phyloP scores from a whole-genome alignment of 352 stramenopile species.

The Aphanomyces euteiches region DNA sequence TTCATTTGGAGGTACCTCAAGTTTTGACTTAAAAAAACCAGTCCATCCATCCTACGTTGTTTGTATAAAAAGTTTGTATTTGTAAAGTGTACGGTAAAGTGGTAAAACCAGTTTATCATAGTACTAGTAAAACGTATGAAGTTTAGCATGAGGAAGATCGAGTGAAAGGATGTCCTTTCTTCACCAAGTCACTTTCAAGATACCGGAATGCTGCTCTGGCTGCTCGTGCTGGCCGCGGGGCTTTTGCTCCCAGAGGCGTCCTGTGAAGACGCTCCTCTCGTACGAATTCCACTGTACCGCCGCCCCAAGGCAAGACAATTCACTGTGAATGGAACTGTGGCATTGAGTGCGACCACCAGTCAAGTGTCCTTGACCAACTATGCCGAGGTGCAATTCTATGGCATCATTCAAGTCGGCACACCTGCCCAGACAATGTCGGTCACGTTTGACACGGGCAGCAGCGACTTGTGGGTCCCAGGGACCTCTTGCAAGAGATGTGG shows the following conservation, averaged over 20 bases:
- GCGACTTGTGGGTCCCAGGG: slow-evolving; percentile 71
- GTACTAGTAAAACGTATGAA: too few species aligned
- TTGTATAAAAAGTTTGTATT: too few species aligned
- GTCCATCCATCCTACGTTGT: too few species aligned
- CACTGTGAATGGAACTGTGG: not conserved
- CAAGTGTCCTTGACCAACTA: slow-evolving; percentile 70
- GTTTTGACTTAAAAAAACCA: too few species aligned
- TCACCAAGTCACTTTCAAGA: too few species aligned
- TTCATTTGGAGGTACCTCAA: too few species aligned
- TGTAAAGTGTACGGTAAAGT: too few species aligned
- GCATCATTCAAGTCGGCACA: slow-evolving; percentile 53
- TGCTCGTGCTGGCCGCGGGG: not conserved
- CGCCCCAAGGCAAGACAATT: not conserved
- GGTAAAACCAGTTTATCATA: too few species aligned
- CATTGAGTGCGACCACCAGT: slow-evolving; percentile 28
- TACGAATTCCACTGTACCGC: slow-evolving; percentile 24
- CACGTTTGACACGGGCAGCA: slow-evolving; percentile 78
- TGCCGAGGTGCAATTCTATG: slow-evolving; percentile 83
- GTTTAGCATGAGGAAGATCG: too few species aligned
- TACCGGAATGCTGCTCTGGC: not conserved
- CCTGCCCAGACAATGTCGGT: slow-evolving; percentile 70
- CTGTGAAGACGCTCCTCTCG: not conserved
- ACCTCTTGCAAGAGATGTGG: slow-evolving; percentile 53
- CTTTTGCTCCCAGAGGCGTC: not conserved
- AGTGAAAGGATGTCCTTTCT: too few species aligned